Percentiles rank a stretch among this genome's conserved stretches.
These are phyloP conservation scores for Geranium brycei DNA, from an alignment of 345 rosid species.

Conservation along the genomic window DNA sequence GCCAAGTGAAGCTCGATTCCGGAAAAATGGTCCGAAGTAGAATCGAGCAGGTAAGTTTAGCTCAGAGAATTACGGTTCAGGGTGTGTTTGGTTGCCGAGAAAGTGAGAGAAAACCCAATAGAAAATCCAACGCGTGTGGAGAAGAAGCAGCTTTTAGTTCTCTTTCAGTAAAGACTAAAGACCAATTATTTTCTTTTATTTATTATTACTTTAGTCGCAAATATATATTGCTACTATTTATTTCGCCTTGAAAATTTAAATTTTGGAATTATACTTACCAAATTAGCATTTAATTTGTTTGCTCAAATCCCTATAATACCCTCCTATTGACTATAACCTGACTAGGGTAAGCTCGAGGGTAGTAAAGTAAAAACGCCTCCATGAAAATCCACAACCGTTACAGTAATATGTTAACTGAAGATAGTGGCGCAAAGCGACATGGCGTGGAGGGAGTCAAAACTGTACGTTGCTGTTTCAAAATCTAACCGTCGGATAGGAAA, in stretches of 20 bases:
- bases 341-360: neutral
- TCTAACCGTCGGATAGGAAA: neutral
- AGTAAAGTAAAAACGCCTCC: neutral
- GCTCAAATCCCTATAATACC: neutral
- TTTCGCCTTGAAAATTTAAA: constrained; percentile 13
- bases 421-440: neutral
- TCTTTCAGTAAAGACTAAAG: neutral
- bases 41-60: no score
- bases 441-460: neutral
- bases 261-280: constrained; percentile 33
- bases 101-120: constrained; percentile 17
- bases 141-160: constrained; percentile 34
- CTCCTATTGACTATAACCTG: neutral
- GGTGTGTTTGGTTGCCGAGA: constrained; percentile 29
- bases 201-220: neutral
- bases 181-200: neutral
- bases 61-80: neutral
- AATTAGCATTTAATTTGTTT: neutral
- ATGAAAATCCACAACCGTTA: neutral
- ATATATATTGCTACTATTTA: constrained; percentile 9
- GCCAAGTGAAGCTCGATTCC: constrained; percentile 5
- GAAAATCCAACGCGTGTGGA: constrained; percentile 30
- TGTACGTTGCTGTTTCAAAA: neutral
- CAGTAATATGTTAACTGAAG: neutral
- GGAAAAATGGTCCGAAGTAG: neutral